These are phyloP conservation scores for Fusarium oligoseptatum DNA, from an alignment of 2,329 filamentous ascomycete species.

Conservation along the genomic window DNA sequence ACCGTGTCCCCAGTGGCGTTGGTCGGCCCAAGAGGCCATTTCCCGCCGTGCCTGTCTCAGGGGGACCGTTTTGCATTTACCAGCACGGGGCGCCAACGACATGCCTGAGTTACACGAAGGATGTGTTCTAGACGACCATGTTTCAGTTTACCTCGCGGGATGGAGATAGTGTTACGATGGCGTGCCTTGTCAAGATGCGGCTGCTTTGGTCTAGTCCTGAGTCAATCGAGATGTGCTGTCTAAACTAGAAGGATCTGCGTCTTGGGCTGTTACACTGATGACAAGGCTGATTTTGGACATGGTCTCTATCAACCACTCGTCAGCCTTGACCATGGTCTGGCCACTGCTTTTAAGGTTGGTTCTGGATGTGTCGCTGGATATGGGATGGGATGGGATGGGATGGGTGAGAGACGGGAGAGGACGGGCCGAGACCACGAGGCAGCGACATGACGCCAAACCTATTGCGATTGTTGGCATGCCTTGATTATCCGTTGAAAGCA, in stretches of 20 bases:
- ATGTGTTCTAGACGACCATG: not conserved
- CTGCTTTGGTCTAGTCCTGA: not conserved
- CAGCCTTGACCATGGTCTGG: not conserved
- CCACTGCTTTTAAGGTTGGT: not conserved
- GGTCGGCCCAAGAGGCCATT: not conserved
- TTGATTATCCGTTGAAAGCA: not conserved
- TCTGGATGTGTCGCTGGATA: slow-evolving; percentile 2
- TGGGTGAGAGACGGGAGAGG: not conserved
- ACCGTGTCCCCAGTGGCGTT: not conserved
- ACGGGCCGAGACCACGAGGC: slow-evolving; percentile 14
- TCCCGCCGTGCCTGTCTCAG: not conserved
- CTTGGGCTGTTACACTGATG: not conserved
- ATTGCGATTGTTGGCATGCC: not conserved
- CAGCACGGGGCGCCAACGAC: not conserved
- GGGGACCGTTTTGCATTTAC: slow-evolving; percentile 2
- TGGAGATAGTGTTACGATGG: not conserved
- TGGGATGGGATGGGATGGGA: not conserved
- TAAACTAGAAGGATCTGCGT: not conserved
- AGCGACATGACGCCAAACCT: slow-evolving; percentile 9
- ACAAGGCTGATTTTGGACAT: not conserved
- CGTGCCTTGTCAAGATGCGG: not conserved
- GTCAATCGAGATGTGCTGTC: not conserved
- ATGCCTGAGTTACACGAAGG: not conserved
- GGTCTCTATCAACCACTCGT: not conserved
- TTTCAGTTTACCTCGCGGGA: not conserved